Percentiles rank a stretch among this genome's conserved stretches.
Evolutionary conservation across 306 rosid species (phyloP).

Genomic region (Purshia tridentata): DNA sequence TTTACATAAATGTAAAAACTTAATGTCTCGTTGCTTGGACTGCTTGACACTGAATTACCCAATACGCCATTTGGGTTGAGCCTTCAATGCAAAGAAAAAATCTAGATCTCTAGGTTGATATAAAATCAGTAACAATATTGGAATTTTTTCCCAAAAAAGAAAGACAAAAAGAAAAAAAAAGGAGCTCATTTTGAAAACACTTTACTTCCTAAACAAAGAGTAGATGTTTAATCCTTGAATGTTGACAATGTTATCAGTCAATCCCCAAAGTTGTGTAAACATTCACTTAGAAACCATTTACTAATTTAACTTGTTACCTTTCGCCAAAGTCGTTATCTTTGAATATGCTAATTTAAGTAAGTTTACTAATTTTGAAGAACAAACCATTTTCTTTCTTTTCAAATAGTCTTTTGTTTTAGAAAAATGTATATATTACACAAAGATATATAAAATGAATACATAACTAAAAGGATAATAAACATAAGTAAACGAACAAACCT

Average conservation of each 20-base stretch:
- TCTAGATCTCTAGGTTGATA: not conserved
- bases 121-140: not conserved
- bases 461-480: not conserved
- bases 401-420: not conserved
- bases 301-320: too few species aligned
- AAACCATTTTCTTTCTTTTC: not conserved
- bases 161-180: too few species aligned
- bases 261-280: not conserved
- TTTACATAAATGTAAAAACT: not conserved
- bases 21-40: not conserved
- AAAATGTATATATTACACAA: too few species aligned
- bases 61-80: not conserved
- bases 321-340: not conserved
- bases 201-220: not conserved
- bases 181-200: not conserved
- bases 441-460: not conserved
- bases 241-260: not conserved
- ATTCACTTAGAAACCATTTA: too few species aligned
- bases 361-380: constrained; percentile 3
- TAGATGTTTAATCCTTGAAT: not conserved
- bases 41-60: not conserved
- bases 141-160: not conserved
- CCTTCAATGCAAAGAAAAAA: not conserved
- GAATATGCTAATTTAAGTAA: not conserved
- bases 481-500: constrained; percentile 28